Conservation (phyloP, 1,284 basidiomycete genomes). For the Leccinum laetum region DNA sequence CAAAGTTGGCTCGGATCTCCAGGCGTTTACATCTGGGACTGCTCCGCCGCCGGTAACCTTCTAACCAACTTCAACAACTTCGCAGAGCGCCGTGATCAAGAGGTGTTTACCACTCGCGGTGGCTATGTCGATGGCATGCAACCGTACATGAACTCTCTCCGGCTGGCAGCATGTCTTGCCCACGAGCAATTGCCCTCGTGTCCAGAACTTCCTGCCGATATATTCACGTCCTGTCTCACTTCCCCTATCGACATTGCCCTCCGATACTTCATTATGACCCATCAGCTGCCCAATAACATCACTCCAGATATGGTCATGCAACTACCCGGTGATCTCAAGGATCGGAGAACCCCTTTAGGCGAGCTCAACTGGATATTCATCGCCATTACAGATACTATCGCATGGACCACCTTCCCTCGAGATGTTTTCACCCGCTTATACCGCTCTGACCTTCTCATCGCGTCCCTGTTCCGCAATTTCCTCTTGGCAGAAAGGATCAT, state of each 20-base stretch:
- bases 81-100: slow-evolving; percentile 84
- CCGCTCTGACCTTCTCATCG: slow-evolving; percentile 94
- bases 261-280: slow-evolving; percentile 92
- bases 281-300: slow-evolving; percentile 77
- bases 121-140: slow-evolving; percentile 62
- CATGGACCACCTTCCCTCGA: slow-evolving; percentile 96
- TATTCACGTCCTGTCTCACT: slow-evolving; percentile 97
- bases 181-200: slow-evolving; percentile 94
- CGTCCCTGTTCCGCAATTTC: slow-evolving; percentile 96
- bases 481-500: slow-evolving; percentile 97
- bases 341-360: slow-evolving; percentile 92
- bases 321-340: slow-evolving; percentile 95
- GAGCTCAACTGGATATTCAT: slow-evolving; percentile 99
- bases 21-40: slow-evolving; percentile 99
- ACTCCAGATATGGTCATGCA: slow-evolving; percentile 94
- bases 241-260: slow-evolving; percentile 98
- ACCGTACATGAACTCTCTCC: slow-evolving; percentile 89
- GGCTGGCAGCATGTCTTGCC: slow-evolving; percentile 93
- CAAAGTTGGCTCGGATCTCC: slow-evolving; percentile 93
- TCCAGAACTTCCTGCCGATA: slow-evolving; percentile 95
- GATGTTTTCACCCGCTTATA: slow-evolving; percentile 95
- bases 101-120: slow-evolving; percentile 60
- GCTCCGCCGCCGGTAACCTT: slow-evolving; percentile 94
- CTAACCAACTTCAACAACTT: slow-evolving; percentile 90
- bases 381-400: slow-evolving; percentile 98